Conservation (phyloP, 345 rosid species). For the Lepidium aucheri region DNA sequence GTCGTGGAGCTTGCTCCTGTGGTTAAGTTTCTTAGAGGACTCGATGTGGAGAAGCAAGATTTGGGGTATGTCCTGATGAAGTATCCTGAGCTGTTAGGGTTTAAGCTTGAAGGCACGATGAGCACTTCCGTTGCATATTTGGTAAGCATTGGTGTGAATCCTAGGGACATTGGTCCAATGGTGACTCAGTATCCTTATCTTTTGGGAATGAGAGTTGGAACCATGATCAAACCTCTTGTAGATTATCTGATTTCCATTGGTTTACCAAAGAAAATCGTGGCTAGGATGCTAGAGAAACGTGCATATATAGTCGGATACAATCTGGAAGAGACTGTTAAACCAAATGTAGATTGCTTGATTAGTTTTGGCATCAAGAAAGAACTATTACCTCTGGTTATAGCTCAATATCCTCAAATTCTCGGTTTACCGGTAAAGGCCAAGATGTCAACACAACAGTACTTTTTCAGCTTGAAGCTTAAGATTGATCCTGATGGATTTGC, state of each 20-base stretch:
- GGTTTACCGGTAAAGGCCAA: conserved; percentile 86
- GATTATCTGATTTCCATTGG: conserved; percentile 68
- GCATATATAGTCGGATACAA: conserved; percentile 73
- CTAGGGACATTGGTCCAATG: conserved; percentile 94
- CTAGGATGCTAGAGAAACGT: conserved; percentile 89
- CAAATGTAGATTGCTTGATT: conserved; percentile 67
- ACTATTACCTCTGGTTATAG: conserved; percentile 45
- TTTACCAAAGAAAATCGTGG: conserved; percentile 64
- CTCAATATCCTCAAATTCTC: conserved; percentile 73
- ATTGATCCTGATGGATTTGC: conserved; percentile 80
- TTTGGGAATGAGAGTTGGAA: conserved; percentile 92
- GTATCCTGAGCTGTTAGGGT: conserved; percentile 90
- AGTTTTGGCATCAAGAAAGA: conserved; percentile 75
- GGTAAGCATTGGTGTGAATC: conserved; percentile 83
- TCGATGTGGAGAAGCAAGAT: conserved; percentile 87
- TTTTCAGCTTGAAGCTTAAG: conserved; percentile 76
- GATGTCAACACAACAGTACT: conserved; percentile 79
- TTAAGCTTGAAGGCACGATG: conserved; percentile 84
- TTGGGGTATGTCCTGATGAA: conserved; percentile 68
- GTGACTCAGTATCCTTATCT: conserved; percentile 83
- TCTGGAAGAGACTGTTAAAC: conserved; percentile 86
- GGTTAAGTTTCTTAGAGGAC: conserved; percentile 76
- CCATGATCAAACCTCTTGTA: conserved; percentile 70
- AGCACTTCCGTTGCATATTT: conserved; percentile 91
- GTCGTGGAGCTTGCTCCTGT: conserved; percentile 94